phyloP scores from a whole-genome alignment of 1,284 basidiomycete genomes.

The Ganoderma sp. region DNA sequence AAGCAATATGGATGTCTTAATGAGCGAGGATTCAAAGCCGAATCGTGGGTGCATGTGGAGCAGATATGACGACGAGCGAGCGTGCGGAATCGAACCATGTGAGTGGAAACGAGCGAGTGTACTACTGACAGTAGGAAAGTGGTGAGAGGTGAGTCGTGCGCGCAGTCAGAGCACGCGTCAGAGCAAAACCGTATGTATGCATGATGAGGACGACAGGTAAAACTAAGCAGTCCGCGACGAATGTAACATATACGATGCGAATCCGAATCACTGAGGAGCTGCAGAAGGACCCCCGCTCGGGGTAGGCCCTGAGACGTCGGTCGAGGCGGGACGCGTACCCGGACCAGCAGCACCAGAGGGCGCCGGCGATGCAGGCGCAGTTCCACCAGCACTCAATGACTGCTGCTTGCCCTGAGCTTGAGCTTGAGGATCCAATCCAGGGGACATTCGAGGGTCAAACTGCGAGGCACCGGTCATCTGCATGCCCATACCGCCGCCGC shows the following conservation, averaged over 20 bases:
- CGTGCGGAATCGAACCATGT: background rate
- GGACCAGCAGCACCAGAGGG: constrained; percentile 22
- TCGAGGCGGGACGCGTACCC: constrained; percentile 18
- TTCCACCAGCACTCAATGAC: constrained; percentile 29
- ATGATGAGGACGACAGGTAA: background rate
- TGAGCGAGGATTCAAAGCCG: background rate
- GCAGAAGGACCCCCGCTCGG: constrained; percentile 20
- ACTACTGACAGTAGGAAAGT: background rate
- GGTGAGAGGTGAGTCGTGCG: background rate
- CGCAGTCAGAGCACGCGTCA: background rate
- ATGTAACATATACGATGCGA: background rate
- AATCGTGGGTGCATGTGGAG: background rate
- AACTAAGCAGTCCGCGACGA: constrained; percentile 1
- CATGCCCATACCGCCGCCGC: constrained; percentile 39
- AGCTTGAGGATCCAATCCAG: constrained; percentile 19
- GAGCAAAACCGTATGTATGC: background rate
- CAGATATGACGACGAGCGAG: background rate
- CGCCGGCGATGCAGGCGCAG: constrained; percentile 28
- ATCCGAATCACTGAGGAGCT: constrained; percentile 20
- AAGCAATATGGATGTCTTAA: background rate
- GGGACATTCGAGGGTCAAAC: constrained; percentile 36
- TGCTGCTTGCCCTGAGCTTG: background rate
- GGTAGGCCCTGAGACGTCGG: constrained; percentile 18
- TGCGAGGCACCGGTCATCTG: constrained; percentile 33
- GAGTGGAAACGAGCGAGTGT: background rate